Percentiles rank a stretch among this genome's conserved stretches.
Conservation (phyloP, 805 yeast genomes). For the Yarrowia osloensis region DNA sequence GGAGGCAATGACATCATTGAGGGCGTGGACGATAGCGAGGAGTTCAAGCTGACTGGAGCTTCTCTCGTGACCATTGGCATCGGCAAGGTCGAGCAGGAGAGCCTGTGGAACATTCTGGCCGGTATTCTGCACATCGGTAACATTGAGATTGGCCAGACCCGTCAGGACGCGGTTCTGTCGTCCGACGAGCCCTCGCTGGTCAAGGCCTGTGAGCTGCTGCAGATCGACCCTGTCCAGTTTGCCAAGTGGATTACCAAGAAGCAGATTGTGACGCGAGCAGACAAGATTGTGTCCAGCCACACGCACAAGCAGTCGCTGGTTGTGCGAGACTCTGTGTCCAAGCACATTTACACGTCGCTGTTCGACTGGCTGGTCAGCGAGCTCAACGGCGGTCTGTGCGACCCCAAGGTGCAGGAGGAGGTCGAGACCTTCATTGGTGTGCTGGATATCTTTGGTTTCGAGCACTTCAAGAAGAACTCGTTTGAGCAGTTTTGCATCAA, state of each 20-base stretch:
- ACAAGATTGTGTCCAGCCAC: constrained; percentile 82
- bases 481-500: constrained; percentile 97
- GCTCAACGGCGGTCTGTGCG: constrained; percentile 79
- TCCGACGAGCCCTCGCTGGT: constrained; percentile 85
- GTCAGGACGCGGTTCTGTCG: constrained; percentile 77
- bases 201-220: constrained; percentile 81
- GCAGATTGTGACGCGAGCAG: constrained; percentile 89
- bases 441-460: constrained; percentile 95
- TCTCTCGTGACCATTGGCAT: constrained; percentile 84
- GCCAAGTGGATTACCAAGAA: constrained; percentile 92
- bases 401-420: constrained; percentile 62
- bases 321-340: constrained; percentile 96
- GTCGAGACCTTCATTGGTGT: constrained; percentile 87
- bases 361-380: constrained; percentile 93
- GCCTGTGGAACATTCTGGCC: constrained; percentile 77
- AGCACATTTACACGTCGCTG: constrained; percentile 85
- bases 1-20: constrained; percentile 73
- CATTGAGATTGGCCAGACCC: constrained; percentile 78
- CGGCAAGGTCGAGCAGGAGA: constrained; percentile 55
- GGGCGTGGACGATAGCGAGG: constrained; percentile 80
- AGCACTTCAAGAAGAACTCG: constrained; percentile 90
- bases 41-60: constrained; percentile 70
- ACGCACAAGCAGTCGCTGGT: constrained; percentile 82
- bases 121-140: constrained; percentile 93
- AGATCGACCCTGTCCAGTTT: constrained; percentile 69